Evolutionary conservation across 768 basidiomycete genomes (phyloP), one percentile per base, ranked within the genome.

Genomic region (Paxillus rubicundulus): DNA sequence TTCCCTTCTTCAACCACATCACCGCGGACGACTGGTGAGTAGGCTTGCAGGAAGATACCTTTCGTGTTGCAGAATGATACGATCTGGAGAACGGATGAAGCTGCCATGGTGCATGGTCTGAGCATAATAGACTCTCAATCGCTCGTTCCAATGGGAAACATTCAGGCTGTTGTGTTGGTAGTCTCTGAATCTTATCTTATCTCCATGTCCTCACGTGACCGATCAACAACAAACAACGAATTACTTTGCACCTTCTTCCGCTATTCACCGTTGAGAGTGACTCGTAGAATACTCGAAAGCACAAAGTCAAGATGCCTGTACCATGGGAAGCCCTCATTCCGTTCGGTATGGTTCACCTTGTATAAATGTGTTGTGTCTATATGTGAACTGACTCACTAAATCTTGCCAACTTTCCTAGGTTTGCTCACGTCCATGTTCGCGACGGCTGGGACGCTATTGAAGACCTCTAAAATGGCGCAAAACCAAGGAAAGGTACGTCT

Each of bases 281-380:
- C 16, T n/a, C n/a, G n/a, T n/a, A 17, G 33, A 20, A 49, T 30
- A 39, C 17, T 42, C 10, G 21, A 30, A 24, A 49, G 30, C 3
- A 45, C 44, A 17, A 18, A 2, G n/a, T 41, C 68, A 77, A 58
- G 61, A 96, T 96, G 95, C 95, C 95, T 50, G 87, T 97, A 61
- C 95, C 94, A 60, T 98, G 90, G 87, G 94, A 98, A 76, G 93
- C 95, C 47, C 81, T 98, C 61, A 90, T 98, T 77, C 95, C 95
- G 43, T 94, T 95, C 65, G 95, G 95, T 94, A 55, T 53, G 56
- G 45, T 46, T 45, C 18, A 9, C 17, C 27, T 9, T 33, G 20
- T 20, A 9, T 6, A 45, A 30, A 8, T 30, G 30, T 30, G 1
- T 1, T 30, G 30, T 24, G 24, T 4, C 4, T 24, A 24, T 24